Evolutionary conservation across 2,329 filamentous ascomycete genomes (phyloP).

Genomic region (Trichoderma cornu-damae): DNA sequence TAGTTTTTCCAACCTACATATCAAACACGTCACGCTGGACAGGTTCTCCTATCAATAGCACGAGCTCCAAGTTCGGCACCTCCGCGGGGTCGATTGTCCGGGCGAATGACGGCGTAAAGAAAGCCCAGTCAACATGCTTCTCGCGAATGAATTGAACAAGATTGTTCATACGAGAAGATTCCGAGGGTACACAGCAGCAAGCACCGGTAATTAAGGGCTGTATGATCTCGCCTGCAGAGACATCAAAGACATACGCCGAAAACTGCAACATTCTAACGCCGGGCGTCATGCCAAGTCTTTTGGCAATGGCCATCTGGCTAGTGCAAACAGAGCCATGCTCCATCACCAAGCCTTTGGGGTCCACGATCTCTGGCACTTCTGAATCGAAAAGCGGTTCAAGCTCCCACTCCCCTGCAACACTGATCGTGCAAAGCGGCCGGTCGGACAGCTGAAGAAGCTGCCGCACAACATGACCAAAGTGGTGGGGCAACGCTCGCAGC

Average conservation of each 20-base stretch:
- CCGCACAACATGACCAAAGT: slow-evolving; percentile 18
- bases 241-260: slow-evolving; percentile 20
- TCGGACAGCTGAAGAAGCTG: slow-evolving; percentile 15
- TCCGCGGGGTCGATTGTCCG: slow-evolving; percentile 16
- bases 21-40: slow-evolving; percentile 15
- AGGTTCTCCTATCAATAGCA: slow-evolving; percentile 19
- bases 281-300: slow-evolving; percentile 3
- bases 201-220: slow-evolving; percentile 16
- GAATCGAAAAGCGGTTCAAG: slow-evolving; percentile 4
- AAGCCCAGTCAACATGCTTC: not conserved
- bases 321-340: slow-evolving; percentile 19
- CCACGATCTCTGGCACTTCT: slow-evolving; percentile 4
- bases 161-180: slow-evolving; percentile 7
- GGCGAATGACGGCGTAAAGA: slow-evolving; percentile 21
- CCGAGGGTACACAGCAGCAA: slow-evolving; percentile 20
- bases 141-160: slow-evolving; percentile 17
- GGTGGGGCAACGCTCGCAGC: slow-evolving; percentile 16
- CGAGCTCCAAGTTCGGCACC: slow-evolving; percentile 13
- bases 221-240: slow-evolving; percentile 18
- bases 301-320: slow-evolving; percentile 3
- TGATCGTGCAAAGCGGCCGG: not conserved
- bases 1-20: slow-evolving; percentile 9
- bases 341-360: slow-evolving; percentile 21
- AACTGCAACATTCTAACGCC: slow-evolving; percentile 20
- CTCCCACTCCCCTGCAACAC: not conserved